These are phyloP conservation scores for Candida chilensis DNA, from an alignment of 805 yeast species.

Conservation along the genomic window DNA sequence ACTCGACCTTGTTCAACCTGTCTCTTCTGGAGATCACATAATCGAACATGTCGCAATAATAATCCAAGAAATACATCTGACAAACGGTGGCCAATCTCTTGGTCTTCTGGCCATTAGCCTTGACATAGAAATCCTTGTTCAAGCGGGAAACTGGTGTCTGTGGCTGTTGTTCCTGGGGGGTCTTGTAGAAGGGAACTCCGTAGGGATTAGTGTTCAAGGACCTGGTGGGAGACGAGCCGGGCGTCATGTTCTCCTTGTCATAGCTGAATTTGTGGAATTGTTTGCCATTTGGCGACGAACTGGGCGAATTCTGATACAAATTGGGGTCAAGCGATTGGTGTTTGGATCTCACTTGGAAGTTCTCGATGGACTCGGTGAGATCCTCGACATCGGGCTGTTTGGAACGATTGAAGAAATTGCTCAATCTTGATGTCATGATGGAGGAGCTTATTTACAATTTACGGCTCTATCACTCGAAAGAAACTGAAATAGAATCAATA, in stretches of 20 bases:
- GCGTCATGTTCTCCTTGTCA: slow-evolving; percentile 1
- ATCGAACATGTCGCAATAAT: slow-evolving; percentile 93
- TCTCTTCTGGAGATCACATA: slow-evolving; percentile 83
- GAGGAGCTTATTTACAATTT: too few relatives aligned
- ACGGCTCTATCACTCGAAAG: too few relatives aligned
- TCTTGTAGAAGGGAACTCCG: background rate
- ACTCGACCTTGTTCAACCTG: slow-evolving; percentile 64
- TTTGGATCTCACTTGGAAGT: background rate
- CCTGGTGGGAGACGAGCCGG: background rate
- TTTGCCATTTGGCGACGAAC: background rate
- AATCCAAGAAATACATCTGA: slow-evolving; percentile 88
- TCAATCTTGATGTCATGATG: slow-evolving; percentile 1
- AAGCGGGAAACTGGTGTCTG: slow-evolving; percentile 8
- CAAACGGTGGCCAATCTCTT: slow-evolving; percentile 84
- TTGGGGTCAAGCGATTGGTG: background rate
- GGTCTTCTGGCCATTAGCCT: slow-evolving; percentile 66
- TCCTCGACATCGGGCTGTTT: background rate
- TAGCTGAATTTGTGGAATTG: background rate
- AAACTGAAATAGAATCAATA: too few relatives aligned
- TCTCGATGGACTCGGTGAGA: background rate
- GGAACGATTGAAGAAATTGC: slow-evolving; percentile 1
- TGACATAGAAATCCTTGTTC: slow-evolving; percentile 39
- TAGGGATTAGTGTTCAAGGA: too few relatives aligned
- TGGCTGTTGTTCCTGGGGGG: slow-evolving; percentile 7
- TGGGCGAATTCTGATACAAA: background rate